Conservation (phyloP, 371 early-diverging fungal genomes). For the Mortierella sp. region DNA sequence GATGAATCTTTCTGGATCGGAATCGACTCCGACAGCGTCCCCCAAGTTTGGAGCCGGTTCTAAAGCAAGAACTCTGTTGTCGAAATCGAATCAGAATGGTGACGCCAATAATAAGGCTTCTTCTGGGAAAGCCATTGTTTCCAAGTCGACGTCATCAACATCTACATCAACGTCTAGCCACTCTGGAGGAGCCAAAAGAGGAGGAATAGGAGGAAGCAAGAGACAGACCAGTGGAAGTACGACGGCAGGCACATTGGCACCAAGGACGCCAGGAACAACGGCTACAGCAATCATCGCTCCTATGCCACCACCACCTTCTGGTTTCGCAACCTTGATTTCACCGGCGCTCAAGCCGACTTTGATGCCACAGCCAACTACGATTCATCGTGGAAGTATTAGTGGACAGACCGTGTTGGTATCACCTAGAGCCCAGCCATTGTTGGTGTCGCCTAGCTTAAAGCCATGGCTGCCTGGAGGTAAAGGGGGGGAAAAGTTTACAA, state of each 20-base stretch:
- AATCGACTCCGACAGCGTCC: slow-evolving; percentile 24
- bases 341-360: slow-evolving; percentile 48
- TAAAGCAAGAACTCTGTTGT: neutral
- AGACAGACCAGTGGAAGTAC: slow-evolving; percentile 2
- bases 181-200: slow-evolving; percentile 6
- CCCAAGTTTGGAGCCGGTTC: slow-evolving; percentile 19
- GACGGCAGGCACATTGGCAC: slow-evolving; percentile 19
- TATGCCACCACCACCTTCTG: slow-evolving; percentile 24
- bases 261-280: slow-evolving; percentile 24
- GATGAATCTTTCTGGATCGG: slow-evolving; percentile 63
- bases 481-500: no score
- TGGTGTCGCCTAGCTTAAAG: slow-evolving; percentile 62
- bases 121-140: neutral
- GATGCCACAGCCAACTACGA: slow-evolving; percentile 38
- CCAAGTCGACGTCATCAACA: neutral
- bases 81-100: slow-evolving; percentile 7
- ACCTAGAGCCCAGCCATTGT: slow-evolving; percentile 29
- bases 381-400: slow-evolving; percentile 34
- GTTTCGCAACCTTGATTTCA: slow-evolving; percentile 38
- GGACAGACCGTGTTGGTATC: slow-evolving; percentile 30
- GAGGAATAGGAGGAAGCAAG: neutral
- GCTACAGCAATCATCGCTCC: slow-evolving; percentile 24
- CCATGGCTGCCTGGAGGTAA: slow-evolving; percentile 55
- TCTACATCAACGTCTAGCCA: neutral
- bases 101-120: no score